Evolutionary conservation across 2,329 filamentous ascomycete genomes (phyloP).

Genomic region (Aspergillus versicolor): DNA sequence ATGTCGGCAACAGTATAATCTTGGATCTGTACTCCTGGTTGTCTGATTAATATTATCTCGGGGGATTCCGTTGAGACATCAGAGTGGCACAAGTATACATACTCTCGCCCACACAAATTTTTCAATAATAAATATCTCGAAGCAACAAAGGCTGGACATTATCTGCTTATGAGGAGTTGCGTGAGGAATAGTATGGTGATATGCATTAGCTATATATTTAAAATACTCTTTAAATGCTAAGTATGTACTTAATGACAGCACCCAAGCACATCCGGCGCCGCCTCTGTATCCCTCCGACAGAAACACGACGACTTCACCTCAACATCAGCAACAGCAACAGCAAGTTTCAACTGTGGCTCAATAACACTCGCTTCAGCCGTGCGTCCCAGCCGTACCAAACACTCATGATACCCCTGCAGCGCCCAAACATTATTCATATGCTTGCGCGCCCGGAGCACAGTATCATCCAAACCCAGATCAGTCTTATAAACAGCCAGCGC

Average conservation of each 20-base stretch:
- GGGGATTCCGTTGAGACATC: no score
- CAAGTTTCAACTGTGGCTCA: slow-evolving; percentile 52
- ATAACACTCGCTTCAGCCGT: slow-evolving; percentile 49
- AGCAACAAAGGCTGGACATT: no score
- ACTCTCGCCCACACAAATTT: no score
- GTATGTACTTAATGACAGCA: neutral
- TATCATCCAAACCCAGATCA: slow-evolving; percentile 60
- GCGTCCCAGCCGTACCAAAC: slow-evolving; percentile 56
- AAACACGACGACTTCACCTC: slow-evolving; percentile 38
- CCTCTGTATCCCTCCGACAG: neutral
- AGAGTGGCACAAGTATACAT: no score
- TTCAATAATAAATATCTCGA: no score
- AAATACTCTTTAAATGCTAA: neutral
- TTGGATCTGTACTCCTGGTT: no score
- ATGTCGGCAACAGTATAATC: no score
- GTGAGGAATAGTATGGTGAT: no score
- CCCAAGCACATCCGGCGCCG: neutral
- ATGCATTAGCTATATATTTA: neutral
- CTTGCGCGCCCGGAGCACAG: slow-evolving; percentile 62
- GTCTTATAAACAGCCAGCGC: slow-evolving; percentile 59
- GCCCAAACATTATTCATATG: slow-evolving; percentile 76
- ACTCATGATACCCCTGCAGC: slow-evolving; percentile 71
- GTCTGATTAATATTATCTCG: no score
- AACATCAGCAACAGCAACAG: slow-evolving; percentile 60
- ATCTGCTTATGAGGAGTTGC: no score